These are phyloP conservation scores for Penicillium diatomitis DNA, from an alignment of 495 filamentous ascomycete genomes.

Conservation along the genomic window DNA sequence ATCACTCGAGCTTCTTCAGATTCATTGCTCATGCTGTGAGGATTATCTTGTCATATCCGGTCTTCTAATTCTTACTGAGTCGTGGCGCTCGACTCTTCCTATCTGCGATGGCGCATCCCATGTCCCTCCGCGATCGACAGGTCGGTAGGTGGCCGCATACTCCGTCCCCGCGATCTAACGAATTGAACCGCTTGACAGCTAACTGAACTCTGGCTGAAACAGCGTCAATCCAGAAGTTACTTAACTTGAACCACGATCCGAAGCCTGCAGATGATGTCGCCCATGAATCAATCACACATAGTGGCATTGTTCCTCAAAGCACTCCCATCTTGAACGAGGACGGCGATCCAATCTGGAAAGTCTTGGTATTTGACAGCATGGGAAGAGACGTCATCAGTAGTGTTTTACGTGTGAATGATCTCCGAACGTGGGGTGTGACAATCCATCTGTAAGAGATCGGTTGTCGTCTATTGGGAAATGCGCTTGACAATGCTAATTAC, in stretches of 20 bases:
- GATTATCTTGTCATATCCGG: constrained; percentile 9
- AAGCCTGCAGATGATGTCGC: constrained; percentile 45
- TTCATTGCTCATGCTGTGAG: constrained; percentile 15
- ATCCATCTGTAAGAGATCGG: constrained; percentile 68
- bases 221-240: constrained; percentile 93
- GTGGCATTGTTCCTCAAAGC: constrained; percentile 51
- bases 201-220: constrained; percentile 9
- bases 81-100: constrained; percentile 6
- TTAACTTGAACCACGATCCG: constrained; percentile 80
- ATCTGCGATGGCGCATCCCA: constrained; percentile 57
- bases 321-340: constrained; percentile 79
- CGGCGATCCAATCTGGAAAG: constrained; percentile 75
- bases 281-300: constrained; percentile 46
- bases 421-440: constrained; percentile 87
- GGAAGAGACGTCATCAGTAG: constrained; percentile 82
- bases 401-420: constrained; percentile 85
- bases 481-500: neutral
- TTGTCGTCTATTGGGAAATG: no score
- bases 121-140: constrained; percentile 90
- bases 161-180: neutral
- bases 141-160: constrained; percentile 56
- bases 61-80: neutral
- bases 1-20: neutral
- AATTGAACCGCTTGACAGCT: constrained; percentile 12
- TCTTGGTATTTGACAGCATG: constrained; percentile 59